These are phyloP conservation scores for Neurospora sp. DNA, from an alignment of 495 filamentous ascomycete species.

Conservation along the genomic window DNA sequence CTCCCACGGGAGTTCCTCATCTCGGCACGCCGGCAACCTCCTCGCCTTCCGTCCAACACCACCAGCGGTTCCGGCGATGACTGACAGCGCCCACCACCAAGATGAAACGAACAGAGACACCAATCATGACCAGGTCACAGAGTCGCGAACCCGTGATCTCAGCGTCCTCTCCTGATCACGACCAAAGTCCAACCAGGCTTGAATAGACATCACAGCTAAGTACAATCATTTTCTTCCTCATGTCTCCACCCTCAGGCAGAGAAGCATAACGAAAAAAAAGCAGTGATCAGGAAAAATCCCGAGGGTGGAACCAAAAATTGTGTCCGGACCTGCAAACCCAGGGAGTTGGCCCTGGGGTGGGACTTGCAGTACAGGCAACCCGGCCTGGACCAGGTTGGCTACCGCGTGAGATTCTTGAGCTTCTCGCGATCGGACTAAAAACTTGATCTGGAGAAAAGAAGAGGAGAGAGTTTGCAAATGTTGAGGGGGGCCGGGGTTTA, in stretches of 20 bases:
- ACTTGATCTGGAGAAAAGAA: not conserved
- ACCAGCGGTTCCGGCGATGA: not conserved
- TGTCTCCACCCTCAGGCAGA: not conserved
- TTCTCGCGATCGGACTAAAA: not conserved
- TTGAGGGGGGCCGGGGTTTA: not conserved
- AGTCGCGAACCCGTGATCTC: not conserved
- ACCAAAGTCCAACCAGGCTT: not conserved
- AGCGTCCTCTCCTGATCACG: not conserved
- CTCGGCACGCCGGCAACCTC: not conserved
- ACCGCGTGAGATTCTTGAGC: not conserved
- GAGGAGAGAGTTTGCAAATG: not conserved
- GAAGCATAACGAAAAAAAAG: not conserved
- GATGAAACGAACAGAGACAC: not conserved
- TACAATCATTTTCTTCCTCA: not conserved
- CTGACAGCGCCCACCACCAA: not conserved
- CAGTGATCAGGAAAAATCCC: not conserved
- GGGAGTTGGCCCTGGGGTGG: not conserved
- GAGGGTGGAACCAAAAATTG: not conserved
- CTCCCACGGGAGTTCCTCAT: not conserved
- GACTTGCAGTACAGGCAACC: not conserved
- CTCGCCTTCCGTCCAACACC: not conserved
- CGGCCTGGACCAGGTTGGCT: not conserved
- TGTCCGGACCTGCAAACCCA: not conserved
- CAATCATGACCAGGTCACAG: not conserved
- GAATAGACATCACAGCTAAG: not conserved